These are phyloP conservation scores for Huiozyma naganishii DNA, from an alignment of 805 yeast species.

Conservation along the genomic window DNA sequence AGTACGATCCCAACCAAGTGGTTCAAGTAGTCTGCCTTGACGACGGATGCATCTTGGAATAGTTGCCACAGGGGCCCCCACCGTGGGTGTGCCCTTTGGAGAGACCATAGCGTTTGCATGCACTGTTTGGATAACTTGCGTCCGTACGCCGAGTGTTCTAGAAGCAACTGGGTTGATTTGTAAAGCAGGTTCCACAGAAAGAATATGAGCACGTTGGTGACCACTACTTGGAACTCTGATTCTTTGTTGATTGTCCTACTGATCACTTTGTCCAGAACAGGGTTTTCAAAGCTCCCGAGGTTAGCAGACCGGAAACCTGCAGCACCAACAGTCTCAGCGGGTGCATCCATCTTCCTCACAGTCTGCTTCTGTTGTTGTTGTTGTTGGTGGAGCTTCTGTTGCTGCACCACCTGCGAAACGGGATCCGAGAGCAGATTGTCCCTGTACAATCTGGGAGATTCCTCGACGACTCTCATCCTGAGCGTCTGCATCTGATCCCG, in stretches of 20 bases:
- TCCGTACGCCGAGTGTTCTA: constrained; percentile 12
- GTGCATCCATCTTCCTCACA: no score
- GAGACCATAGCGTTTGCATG: background rate
- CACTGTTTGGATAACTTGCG: background rate
- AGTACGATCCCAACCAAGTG: constrained; percentile 18
- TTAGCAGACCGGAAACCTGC: background rate
- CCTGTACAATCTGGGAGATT: constrained; percentile 22
- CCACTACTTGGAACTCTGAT: constrained; percentile 26
- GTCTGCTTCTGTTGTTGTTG: background rate
- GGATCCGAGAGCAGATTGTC: constrained; percentile 4
- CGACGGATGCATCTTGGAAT: background rate
- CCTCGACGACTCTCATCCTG: constrained; percentile 13
- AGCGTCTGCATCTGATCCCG: constrained; percentile 13
- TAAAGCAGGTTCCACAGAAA: constrained; percentile 22
- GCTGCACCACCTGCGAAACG: background rate
- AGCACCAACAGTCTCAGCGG: no score
- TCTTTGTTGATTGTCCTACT: constrained; percentile 33
- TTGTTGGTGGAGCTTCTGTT: background rate
- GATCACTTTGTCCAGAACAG: constrained; percentile 22
- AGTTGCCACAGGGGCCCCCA: constrained; percentile 15
- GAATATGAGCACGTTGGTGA: constrained; percentile 26
- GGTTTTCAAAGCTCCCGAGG: constrained; percentile 24
- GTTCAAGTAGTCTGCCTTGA: background rate
- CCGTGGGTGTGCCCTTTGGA: background rate
- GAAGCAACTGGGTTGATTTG: constrained; percentile 13